Percentiles rank a stretch among this genome's conserved stretches.
phyloP scores from a whole-genome alignment of 768 basidiomycete genomes.

The Mycena chlorophos region DNA sequence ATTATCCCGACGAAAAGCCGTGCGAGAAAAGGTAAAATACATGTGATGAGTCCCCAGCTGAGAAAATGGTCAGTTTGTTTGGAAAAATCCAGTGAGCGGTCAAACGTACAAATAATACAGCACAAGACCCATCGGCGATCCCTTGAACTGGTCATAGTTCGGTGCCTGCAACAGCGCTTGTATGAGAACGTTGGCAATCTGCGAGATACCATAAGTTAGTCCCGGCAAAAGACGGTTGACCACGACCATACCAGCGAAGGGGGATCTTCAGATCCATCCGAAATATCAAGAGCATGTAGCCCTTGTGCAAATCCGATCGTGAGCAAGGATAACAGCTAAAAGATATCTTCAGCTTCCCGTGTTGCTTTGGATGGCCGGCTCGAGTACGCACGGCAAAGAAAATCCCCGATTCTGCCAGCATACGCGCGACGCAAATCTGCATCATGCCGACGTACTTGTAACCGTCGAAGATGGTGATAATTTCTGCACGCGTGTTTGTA shows the following conservation, averaged over 20 bases:
- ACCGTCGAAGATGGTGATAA: slow-evolving; percentile 80
- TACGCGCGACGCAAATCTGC: slow-evolving; percentile 90
- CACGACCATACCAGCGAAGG: slow-evolving; percentile 42
- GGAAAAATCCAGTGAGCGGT: slow-evolving; percentile 1
- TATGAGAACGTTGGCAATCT: slow-evolving; percentile 72
- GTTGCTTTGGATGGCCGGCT: not conserved
- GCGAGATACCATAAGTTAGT: slow-evolving; percentile 6
- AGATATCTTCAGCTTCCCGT: not conserved
- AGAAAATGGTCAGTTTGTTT: slow-evolving; percentile 1
- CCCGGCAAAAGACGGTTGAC: not conserved
- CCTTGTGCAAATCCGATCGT: slow-evolving; percentile 85
- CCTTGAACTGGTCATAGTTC: slow-evolving; percentile 56
- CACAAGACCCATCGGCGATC: slow-evolving; percentile 56
- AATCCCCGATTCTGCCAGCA: slow-evolving; percentile 90
- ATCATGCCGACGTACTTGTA: slow-evolving; percentile 90
- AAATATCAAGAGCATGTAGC: slow-evolving; percentile 86
- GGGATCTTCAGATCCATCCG: slow-evolving; percentile 73
- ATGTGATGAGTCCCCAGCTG: slow-evolving; percentile 21
- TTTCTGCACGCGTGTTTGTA: slow-evolving; percentile 43
- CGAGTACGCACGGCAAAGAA: slow-evolving; percentile 73
- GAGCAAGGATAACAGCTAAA: slow-evolving; percentile 76
- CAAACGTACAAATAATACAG: slow-evolving; percentile 76
- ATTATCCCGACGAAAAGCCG: not conserved
- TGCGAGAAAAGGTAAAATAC: not conserved
- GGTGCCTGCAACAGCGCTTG: slow-evolving; percentile 85